A percentile compares a stretch with the other conserved stretches of the same genome.
These are phyloP conservation scores for Eucalyptus camaldulensis DNA, from an alignment of 345 rosid genomes.

Conservation along the genomic window DNA sequence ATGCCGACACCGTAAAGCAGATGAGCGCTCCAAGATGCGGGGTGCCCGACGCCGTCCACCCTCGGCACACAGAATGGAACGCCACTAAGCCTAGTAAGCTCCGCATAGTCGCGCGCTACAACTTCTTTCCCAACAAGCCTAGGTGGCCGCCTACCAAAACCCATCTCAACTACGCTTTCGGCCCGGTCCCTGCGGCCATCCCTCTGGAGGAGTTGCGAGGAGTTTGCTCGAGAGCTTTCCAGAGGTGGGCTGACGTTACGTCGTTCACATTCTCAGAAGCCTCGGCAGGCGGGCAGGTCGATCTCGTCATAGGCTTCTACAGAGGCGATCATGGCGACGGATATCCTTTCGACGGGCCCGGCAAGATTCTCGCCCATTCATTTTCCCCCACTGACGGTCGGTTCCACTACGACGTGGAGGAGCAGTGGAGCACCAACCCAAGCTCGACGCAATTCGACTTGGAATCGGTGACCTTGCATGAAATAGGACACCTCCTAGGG, in stretches of 20 bases:
- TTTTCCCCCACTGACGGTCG: neutral
- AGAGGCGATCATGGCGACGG: neutral
- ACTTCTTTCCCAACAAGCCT: neutral
- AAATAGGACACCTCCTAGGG: neutral
- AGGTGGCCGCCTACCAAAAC: neutral
- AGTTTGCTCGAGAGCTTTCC: slow-evolving; percentile 5
- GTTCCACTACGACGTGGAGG: neutral
- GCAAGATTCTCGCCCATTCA: neutral
- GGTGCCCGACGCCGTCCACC: neutral
- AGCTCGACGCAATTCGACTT: neutral
- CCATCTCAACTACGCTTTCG: neutral
- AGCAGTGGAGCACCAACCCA: neutral
- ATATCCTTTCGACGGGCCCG: neutral
- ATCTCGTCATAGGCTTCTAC: neutral
- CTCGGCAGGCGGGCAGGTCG: neutral
- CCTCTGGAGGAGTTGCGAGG: neutral
- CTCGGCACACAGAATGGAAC: neutral
- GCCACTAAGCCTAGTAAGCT: neutral
- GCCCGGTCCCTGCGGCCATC: neutral
- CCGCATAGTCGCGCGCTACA: neutral
- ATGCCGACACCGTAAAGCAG: neutral
- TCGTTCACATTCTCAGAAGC: slow-evolving; percentile 1
- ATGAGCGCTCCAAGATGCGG: neutral
- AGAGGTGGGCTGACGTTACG: slow-evolving; percentile 4
- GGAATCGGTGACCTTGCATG: neutral